Evolutionary conservation across 129 eudicot genomes (phyloP), one percentile per base, ranked within the genome.

Genomic region (Ambrosia artemisiifolia): DNA sequence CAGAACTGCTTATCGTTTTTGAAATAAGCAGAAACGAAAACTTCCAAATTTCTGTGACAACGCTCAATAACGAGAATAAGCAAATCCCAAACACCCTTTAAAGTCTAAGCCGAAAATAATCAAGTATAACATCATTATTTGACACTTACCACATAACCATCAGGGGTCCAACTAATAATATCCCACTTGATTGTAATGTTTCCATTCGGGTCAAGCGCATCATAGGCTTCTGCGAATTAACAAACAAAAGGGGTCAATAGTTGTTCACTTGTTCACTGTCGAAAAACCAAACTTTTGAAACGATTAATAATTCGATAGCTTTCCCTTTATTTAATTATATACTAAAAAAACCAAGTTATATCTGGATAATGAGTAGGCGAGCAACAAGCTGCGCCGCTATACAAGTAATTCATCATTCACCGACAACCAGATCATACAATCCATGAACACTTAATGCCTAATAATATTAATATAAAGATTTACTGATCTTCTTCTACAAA

Each of bases 111-210:
- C 54, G 54, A 2, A 46, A 47, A 12, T 6, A 18, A 2, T 2
- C 10, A 43, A 10, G 8, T 0, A 49, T n/a, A 50, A 6, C 1
- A 28, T 59, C 9, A 5, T 28, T 59, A 59, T 18, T 55, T 55
- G 44, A 54, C 40, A 77, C 96, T 87, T 85, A 93, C 98, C 54
- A 93, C 95, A 74, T 90, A 93, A 76, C 95, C 98, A 80, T 93
- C 98, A 51, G 98, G 91, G 30, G 98, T 90, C 96, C 96, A 93
- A 66, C 77, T 79, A 28, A 89, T 82, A 9, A 93, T 72, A 77
- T 93, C 98, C 98, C 98, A 93, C 69, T 93, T 93, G 70, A 93
- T 80, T 10, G 96, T 93, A 74, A 93, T 83, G 67, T 93, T 87
- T 62, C 98, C 98, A 75, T 80, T 89, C 28, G 98, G 96, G 63